These are phyloP conservation scores for Platanus orientalis DNA, from an alignment of 164 flowering plant species.

Conservation along the genomic window DNA sequence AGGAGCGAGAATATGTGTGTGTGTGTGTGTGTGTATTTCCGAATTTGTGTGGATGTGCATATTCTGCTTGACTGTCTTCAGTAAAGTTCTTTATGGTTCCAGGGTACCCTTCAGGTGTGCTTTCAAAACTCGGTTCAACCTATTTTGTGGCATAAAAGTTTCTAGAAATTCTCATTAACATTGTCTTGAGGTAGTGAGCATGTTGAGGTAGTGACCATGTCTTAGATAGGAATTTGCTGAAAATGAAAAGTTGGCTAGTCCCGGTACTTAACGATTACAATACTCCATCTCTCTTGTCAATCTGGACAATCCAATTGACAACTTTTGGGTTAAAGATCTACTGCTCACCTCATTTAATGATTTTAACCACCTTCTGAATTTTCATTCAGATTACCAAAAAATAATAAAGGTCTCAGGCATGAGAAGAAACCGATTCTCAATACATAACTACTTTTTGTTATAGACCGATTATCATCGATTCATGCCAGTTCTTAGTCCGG, in stretches of 20 bases:
- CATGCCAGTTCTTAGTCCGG: too few species aligned
- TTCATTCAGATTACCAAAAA: too few species aligned
- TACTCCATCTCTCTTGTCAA: background rate
- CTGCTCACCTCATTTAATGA: too few species aligned
- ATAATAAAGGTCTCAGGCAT: too few species aligned
- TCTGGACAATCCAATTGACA: background rate
- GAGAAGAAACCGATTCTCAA: too few species aligned
- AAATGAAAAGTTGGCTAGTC: background rate
- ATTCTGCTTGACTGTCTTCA: constrained; percentile 86
- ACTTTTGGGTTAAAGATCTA: background rate
- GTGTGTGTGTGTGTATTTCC: too few species aligned
- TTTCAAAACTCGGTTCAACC: constrained; percentile 6
- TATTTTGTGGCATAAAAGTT: background rate
- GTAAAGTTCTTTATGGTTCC: constrained; percentile 95
- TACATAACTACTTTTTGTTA: too few species aligned
- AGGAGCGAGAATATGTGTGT: too few species aligned
- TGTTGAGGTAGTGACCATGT: too few species aligned
- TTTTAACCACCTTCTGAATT: too few species aligned
- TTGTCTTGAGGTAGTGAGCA: background rate
- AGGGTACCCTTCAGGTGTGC: constrained; percentile 42
- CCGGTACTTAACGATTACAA: too few species aligned
- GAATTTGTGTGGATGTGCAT: constrained; percentile 97
- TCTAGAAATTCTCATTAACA: background rate
- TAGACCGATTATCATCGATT: too few species aligned
- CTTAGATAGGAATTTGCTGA: background rate